Base-by-base conservation (phyloP, 805 yeast genomes). In the Trichomonascus vanleenenianus region DNA sequence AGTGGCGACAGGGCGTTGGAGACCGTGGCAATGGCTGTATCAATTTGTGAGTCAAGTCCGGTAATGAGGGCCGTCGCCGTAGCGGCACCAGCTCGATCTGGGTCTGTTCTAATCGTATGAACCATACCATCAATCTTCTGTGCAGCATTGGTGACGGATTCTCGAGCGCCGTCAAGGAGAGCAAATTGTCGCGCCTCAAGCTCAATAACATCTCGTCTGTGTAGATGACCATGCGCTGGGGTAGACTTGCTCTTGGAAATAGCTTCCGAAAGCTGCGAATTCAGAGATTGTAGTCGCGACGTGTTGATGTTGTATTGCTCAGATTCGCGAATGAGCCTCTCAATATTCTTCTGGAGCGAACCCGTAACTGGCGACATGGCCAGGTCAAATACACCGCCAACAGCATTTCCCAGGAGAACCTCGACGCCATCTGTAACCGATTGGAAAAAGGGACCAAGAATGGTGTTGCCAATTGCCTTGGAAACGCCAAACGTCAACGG, bases 31-130 rank as follows among this genome's bases (percentile, higher is more conserved):
- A 51, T 53, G 8, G 53, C 47, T 46, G 58, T 57, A 44, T 60
- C 63, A 36, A 56, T 50, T 49, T 61, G 64, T 2, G 58, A 51
- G 46, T 58, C 63, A 30, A 56, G 50, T 33, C 64, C 64, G 12
- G 61, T 56, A 43, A 60, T 56, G 40, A 46, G 46, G 14, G 46
- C 54, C 30, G 44, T 41, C 14, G 37, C 44, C n/a, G 18, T 32
- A 30, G 39, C 46, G 19, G 47, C 46, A 32, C 42, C 49, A 32
- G 49, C 48, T 40, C 39, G 44, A 18, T 22, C 34, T 2, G 45
- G 45, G 41, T 43, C 31, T 30, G 25, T 37, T 19, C 36, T 22
- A 33, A 37, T 36, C 36, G 25, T 33, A 35, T 27, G 30, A 25
- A 36, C 31, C 16, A 36, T 16, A n/a, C 15, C 40, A 30, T 36